Percentiles rank a stretch among this genome's conserved stretches.
phyloP scores from a whole-genome alignment of 805 yeast genomes.

The Pichia gijzeniarum region DNA sequence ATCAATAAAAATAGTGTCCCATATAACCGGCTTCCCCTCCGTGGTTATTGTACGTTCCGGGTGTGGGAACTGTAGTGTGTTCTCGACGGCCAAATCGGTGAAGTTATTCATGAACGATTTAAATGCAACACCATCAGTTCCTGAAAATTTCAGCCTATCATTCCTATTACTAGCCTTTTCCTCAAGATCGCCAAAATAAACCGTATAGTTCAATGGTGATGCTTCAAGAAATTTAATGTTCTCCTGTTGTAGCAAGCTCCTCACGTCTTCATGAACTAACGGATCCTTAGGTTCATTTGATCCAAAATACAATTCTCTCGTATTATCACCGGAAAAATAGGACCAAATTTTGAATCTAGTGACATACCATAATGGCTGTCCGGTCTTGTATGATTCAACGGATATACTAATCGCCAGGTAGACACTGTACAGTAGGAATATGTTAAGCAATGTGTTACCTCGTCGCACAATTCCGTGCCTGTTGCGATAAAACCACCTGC shows the following conservation, averaged over 20 bases:
- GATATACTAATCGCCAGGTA: not conserved
- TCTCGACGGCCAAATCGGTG: constrained; percentile 10
- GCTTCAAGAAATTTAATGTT: constrained; percentile 9
- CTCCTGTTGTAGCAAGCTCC: constrained; percentile 11
- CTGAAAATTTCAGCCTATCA: not conserved
- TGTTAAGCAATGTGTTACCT: not conserved
- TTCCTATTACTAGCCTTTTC: not conserved
- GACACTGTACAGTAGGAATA: not conserved
- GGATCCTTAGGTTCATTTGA: not conserved
- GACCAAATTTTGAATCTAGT: constrained; percentile 4
- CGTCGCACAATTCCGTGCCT: not conserved
- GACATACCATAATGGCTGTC: constrained; percentile 11
- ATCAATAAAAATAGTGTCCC: constrained; percentile 19
- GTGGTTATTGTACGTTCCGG: constrained; percentile 16
- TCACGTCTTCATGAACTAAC: constrained; percentile 6
- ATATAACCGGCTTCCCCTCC: constrained; percentile 21
- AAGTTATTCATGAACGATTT: constrained; percentile 13
- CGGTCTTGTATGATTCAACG: not conserved
- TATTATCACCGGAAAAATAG: not conserved
- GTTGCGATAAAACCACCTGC: not conserved
- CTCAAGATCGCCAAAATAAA: constrained; percentile 3
- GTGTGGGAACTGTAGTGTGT: constrained; percentile 13
- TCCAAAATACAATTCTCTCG: not conserved
- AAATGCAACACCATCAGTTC: not conserved
- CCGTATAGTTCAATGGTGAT: constrained; percentile 5